These are phyloP conservation scores for Nemania sp. DNA, from an alignment of 2,329 filamentous ascomycete species.

Conservation along the genomic window DNA sequence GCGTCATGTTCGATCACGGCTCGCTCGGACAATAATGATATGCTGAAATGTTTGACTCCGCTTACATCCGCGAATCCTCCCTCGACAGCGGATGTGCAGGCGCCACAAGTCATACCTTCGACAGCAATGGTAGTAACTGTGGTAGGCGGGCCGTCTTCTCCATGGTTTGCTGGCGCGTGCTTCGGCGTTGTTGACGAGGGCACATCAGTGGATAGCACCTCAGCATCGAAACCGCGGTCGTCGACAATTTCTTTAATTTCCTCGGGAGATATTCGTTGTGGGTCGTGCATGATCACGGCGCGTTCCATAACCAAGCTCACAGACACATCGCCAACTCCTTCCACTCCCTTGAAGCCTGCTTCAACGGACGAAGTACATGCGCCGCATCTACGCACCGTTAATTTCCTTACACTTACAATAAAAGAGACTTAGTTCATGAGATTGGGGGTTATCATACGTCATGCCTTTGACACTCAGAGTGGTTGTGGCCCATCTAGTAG, in stretches of 20 bases:
- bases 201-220: conserved; percentile 85
- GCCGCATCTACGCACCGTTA: conserved; percentile 76
- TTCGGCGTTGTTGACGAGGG: conserved; percentile 63
- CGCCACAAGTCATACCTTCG: conserved; percentile 91
- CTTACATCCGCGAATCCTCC: conserved; percentile 80
- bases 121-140: conserved; percentile 82
- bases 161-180: conserved; percentile 50
- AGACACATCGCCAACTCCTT: conserved; percentile 86
- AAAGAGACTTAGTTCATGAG: conserved; percentile 4
- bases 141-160: conserved; percentile 56
- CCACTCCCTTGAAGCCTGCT: conserved; percentile 84
- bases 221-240: conserved; percentile 90
- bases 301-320: conserved; percentile 95
- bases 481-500: conserved; percentile 84
- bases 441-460: conserved; percentile 62
- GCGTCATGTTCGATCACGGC: conserved; percentile 87
- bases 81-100: conserved; percentile 88
- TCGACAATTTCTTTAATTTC: conserved; percentile 87
- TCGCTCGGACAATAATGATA: conserved; percentile 85
- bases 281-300: conserved; percentile 93
- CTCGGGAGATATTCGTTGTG: conserved; percentile 77
- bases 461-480: conserved; percentile 92
- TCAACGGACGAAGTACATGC: conserved; percentile 97
- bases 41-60: conserved; percentile 81
- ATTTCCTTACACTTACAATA: conserved; percentile 31